A percentile compares a stretch with the other conserved stretches of the same genome.
Evolutionary conservation across 129 eudicot genomes (phyloP).

Genomic region (Flaveria sonorensis): DNA sequence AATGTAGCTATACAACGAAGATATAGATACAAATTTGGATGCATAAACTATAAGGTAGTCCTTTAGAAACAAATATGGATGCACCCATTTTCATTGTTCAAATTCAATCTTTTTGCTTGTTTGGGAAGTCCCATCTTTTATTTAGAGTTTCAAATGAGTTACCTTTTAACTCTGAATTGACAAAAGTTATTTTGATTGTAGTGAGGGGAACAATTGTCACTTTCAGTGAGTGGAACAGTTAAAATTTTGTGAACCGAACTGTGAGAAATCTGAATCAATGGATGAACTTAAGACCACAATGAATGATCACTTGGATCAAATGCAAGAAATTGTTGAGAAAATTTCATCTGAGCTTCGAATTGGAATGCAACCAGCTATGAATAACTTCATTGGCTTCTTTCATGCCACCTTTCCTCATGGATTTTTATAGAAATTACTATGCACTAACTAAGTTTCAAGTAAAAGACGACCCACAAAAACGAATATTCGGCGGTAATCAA

Average conservation of each 20-base stretch:
- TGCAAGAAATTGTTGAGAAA: constrained; percentile 85
- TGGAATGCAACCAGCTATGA: constrained; percentile 74
- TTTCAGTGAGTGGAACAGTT: no score
- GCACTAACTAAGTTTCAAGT: constrained; percentile 9
- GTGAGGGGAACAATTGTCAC: background rate
- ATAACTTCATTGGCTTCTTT: constrained; percentile 85
- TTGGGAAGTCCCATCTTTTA: background rate
- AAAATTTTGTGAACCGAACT: background rate
- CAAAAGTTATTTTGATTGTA: background rate
- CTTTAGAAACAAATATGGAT: background rate
- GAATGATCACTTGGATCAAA: constrained; percentile 77
- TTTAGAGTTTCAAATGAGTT: background rate
- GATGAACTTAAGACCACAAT: constrained; percentile 67
- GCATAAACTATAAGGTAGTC: no score
- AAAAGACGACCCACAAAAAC: background rate
- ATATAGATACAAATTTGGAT: no score
- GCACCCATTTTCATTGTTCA: background rate
- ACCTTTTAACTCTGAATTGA: background rate
- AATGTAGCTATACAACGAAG: no score
- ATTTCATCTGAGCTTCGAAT: constrained; percentile 68
- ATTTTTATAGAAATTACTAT: background rate
- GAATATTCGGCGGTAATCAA: background rate
- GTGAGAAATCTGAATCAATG: constrained; percentile 38
- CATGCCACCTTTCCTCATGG: constrained; percentile 48
- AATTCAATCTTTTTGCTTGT: background rate